These are phyloP conservation scores for Ophiosphaerella korrae DNA, from an alignment of 2,329 filamentous ascomycete genomes.

Conservation along the genomic window DNA sequence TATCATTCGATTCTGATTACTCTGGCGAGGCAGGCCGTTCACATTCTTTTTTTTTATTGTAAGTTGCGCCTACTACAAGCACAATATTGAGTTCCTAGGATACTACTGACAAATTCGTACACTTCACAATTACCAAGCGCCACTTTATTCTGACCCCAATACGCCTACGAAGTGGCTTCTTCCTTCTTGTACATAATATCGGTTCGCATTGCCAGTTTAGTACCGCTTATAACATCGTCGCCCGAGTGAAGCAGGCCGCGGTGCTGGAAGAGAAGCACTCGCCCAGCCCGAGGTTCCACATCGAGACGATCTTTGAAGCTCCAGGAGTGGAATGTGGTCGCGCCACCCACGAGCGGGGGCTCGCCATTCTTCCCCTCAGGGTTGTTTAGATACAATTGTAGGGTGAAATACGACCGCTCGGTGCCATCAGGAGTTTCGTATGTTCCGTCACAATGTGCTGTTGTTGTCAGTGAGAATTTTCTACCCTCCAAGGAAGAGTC, in stretches of 20 bases:
- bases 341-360: constrained; percentile 56
- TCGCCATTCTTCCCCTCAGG: constrained; percentile 35
- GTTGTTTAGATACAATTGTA: constrained; percentile 63
- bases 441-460: constrained; percentile 69
- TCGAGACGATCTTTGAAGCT: constrained; percentile 44
- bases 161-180: not conserved
- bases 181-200: constrained; percentile 59
- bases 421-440: constrained; percentile 64
- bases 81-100: constrained; percentile 30
- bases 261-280: constrained; percentile 63
- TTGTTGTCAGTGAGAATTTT: constrained; percentile 16
- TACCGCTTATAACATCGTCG: constrained; percentile 59
- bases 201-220: constrained; percentile 62
- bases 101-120: constrained; percentile 47
- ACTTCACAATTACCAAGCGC: not conserved
- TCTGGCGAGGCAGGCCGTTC: constrained; percentile 80
- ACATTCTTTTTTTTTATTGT: constrained; percentile 57
- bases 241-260: constrained; percentile 58
- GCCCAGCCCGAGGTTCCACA: constrained; percentile 57
- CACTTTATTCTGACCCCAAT: not conserved
- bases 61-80: constrained; percentile 41
- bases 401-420: constrained; percentile 58
- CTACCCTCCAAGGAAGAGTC: not conserved
- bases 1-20: constrained; percentile 93
- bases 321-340: constrained; percentile 57